Conservation (phyloP, 768 basidiomycete genomes). For the Amyloporia xantha region DNA sequence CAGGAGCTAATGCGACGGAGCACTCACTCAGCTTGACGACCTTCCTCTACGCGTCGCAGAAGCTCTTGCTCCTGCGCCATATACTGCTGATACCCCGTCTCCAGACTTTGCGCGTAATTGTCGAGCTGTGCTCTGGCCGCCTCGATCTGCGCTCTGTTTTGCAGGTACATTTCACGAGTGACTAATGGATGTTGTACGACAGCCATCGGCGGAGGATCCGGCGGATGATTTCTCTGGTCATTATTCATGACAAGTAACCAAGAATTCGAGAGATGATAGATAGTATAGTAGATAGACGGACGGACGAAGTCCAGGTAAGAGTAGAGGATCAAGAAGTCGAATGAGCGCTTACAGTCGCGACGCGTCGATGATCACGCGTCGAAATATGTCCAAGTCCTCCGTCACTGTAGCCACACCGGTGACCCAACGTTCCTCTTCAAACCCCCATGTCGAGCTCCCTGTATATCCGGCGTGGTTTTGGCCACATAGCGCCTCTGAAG, state of each 20-base stretch:
- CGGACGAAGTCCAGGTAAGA: too few relatives aligned
- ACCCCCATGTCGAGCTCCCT: not conserved
- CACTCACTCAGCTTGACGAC: constrained; percentile 39
- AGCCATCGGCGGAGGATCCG: not conserved
- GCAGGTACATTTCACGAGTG: constrained; percentile 24
- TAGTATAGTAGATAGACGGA: too few relatives aligned
- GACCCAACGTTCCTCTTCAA: too few relatives aligned
- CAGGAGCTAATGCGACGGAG: not conserved
- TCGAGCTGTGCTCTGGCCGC: constrained; percentile 28
- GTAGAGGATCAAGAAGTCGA: too few relatives aligned
- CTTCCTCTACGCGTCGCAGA: constrained; percentile 23
- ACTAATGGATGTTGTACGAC: constrained; percentile 7
- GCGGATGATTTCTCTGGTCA: constrained; percentile 4
- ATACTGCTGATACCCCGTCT: constrained; percentile 30
- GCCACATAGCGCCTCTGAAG: too few relatives aligned
- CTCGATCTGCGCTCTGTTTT: constrained; percentile 25
- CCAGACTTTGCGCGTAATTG: constrained; percentile 33
- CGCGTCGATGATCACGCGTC: not conserved
- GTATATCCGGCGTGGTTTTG: not conserved
- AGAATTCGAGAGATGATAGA: not conserved
- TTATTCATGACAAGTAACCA: constrained; percentile 11
- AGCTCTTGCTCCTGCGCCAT: not conserved
- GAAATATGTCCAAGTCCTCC: too few relatives aligned
- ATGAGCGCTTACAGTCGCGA: too few relatives aligned
- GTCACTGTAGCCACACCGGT: too few relatives aligned